Base-by-base conservation (phyloP, 2,329 filamentous ascomycete genomes). In the Shiraia sp. region DNA sequence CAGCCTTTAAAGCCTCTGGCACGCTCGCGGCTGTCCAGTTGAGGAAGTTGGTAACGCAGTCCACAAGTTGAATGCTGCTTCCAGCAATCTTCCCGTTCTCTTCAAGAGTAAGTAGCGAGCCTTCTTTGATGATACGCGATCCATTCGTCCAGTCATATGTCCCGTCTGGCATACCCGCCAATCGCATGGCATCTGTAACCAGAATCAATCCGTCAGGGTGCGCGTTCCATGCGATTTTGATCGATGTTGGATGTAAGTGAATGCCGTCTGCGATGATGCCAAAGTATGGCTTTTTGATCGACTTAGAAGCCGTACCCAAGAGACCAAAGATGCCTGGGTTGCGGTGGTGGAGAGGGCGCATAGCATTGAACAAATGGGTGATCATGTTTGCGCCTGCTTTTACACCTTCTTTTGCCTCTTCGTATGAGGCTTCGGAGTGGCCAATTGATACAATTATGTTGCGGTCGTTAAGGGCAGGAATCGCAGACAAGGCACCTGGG, bases 351-450 rank as follows among this genome's bases (percentile, higher is more conserved):
- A 95, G 81, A 10, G 90, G 90, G 1, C 85, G 80, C 90, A 96
- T 96, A 17, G 90, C 90, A 66, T 96, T 96, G 80, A 95, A 96
- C 1, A 96, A 78, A 62, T 96, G 90, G 0, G 90, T 96, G 53
- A 96, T 87, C 88, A 95, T 95, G 34, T 81, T 87, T 2, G 88
- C 88, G 36, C 90, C 90, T 6, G 83, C 78, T n/a, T 74, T 75
- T 3, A 93, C 80, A 14, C 88, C 87, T 4, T 75, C 72, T 3
- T 85, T 82, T 1, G 88, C 89, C 63, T 92, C 79, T 68, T 95
- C 88, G 64, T 92, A 95, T 0, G 87, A 89, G 10, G 90, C 87
- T 66, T 95, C 88, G 0, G 89, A 90, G 71, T 96, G 90, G 6
- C 90, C 90, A 50, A 95, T 86, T 2, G 88, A 87, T 69, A 83